Evolutionary conservation across 1,139 yeast genomes (phyloP), one percentile per base, ranked within the genome.

Genomic region (Geotrichum siamense): DNA sequence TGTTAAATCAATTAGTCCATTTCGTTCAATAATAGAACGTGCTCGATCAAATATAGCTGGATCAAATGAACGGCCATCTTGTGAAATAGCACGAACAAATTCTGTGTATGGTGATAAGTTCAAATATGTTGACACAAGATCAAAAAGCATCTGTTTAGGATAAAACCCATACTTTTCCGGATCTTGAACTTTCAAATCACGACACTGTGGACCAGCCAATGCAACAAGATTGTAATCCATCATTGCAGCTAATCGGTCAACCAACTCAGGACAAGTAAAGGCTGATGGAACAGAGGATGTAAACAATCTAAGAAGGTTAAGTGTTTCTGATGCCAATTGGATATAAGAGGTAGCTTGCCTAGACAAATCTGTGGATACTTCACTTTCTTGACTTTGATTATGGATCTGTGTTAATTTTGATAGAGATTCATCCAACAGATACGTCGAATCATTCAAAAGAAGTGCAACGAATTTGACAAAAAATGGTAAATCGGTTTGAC

Each of bases 221-320:
- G 91, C 86, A 35, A 79, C 84, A 51, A 91, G 69, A 61, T 91
- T 91, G 64, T 89, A 91, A 65, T 91, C 84, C 60, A 91, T 69
- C 99, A 91, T 91, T 39, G 95, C 87, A 0, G 98, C 95, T 50
- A 91, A 69, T 62, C 98, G 74, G 56, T 86, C 96, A 36, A 91
- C 96, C 56, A 91, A 79, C 65, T 93, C 98, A 1, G 86, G 79
- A 40, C 86, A 80, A 3, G 81, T 79, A 65, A 91, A 93, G 0
- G 95, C 93, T 45, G 70, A 70, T 3, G 98, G 96, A 6, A 86
- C 86, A 53, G 89, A 91, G 47, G 76, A 73, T 0, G 97, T 87
- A 61, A 89, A 91, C 41, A 87, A 65, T 53, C 78, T 79, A 58
- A 91, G 81, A 53, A 93, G 68, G 43, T 74, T 75, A 65, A 89